Evolutionary conservation across 129 eudicot genomes (phyloP).

Genomic region (Centella asiatica): DNA sequence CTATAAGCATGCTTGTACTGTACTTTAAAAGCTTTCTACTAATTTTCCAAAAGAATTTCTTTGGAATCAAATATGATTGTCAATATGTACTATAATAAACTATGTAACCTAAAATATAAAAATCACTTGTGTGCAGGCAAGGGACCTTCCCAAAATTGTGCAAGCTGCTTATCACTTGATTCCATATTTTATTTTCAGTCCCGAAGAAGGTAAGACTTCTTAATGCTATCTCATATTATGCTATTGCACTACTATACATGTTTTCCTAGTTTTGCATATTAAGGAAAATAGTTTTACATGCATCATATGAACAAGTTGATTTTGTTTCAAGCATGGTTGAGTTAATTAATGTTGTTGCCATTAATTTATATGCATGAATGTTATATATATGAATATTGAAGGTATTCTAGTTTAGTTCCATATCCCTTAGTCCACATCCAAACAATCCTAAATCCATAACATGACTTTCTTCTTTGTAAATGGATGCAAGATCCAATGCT

Average conservation of each 20-base stretch:
- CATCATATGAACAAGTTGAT: not conserved
- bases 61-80: not conserved
- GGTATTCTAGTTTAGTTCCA: no score
- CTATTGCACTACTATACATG: not conserved
- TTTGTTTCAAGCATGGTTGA: no score
- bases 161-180: constrained; percentile 64
- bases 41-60: not conserved
- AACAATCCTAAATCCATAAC: not conserved
- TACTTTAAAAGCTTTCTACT: no score
- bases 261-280: not conserved
- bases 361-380: no score
- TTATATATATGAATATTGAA: no score
- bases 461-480: not conserved
- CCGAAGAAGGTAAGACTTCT: constrained; percentile 71
- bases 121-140: constrained; percentile 48
- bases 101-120: not conserved
- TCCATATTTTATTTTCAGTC: constrained; percentile 80
- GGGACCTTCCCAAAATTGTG: constrained; percentile 81
- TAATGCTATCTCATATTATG: not conserved
- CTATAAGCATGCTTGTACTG: no score
- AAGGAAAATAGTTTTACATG: not conserved
- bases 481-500: not conserved
- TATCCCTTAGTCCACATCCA: no score
- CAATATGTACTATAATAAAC: not conserved
- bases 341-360: no score